A percentile compares a stretch with the other conserved stretches of the same genome.
phyloP scores from a whole-genome alignment of 176 grass and related monocot species.

The Musa beccarii region DNA sequence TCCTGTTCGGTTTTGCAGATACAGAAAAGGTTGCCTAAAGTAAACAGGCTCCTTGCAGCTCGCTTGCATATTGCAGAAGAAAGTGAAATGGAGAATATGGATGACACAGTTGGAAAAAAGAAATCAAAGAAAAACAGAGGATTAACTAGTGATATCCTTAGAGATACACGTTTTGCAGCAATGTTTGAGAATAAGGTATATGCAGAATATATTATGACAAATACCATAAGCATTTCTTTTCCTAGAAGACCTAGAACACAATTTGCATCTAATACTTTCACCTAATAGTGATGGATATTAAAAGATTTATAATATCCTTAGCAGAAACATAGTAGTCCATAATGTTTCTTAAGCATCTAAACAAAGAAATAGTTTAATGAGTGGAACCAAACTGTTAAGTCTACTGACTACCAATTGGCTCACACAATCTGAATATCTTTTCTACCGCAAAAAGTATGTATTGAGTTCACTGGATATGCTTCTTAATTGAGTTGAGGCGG shows the following conservation, averaged over 20 bases:
- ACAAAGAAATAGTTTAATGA: too few species aligned
- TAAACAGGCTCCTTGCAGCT: slow-evolving; percentile 57
- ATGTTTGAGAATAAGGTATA: slow-evolving; percentile 69
- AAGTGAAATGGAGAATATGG: slow-evolving; percentile 37
- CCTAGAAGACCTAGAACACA: not conserved
- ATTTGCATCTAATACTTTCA: too few species aligned
- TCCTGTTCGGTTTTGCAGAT: slow-evolving; percentile 33
- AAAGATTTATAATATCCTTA: too few species aligned
- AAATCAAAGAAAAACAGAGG: slow-evolving; percentile 43
- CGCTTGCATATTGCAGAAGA: slow-evolving; percentile 34
- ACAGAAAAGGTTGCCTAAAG: slow-evolving; percentile 59
- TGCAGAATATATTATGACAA: not conserved
- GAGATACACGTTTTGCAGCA: slow-evolving; percentile 48
- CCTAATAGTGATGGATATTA: too few species aligned
- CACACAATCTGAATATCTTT: too few species aligned
- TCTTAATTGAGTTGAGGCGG: too few species aligned
- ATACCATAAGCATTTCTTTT: not conserved
- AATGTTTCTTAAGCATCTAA: too few species aligned
- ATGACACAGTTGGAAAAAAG: slow-evolving; percentile 47
- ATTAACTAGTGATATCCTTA: slow-evolving; percentile 27
- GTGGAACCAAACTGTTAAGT: too few species aligned
- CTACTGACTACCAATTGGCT: too few species aligned
- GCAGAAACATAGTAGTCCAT: too few species aligned
- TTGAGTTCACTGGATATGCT: too few species aligned
- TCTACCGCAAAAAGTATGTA: too few species aligned